These are phyloP conservation scores for Lentinula edodes DNA, from an alignment of 768 basidiomycete species.

Conservation along the genomic window DNA sequence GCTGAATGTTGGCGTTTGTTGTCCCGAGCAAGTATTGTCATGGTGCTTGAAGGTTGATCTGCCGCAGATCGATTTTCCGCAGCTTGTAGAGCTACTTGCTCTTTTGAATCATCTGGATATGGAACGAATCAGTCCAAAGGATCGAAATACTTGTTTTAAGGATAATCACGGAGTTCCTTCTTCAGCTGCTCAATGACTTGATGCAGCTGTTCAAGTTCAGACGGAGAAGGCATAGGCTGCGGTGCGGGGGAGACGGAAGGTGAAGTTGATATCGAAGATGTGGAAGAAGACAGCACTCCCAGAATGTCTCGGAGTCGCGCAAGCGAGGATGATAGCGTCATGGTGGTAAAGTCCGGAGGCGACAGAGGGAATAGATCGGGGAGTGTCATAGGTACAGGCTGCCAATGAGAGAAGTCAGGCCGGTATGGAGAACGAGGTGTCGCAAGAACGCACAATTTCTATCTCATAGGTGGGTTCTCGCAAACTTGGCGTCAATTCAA, in stretches of 20 bases:
- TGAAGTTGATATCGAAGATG: constrained; percentile 13
- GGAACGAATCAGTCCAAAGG: constrained; percentile 8
- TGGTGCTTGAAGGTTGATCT: constrained; percentile 34
- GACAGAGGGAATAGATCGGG: constrained; percentile 50
- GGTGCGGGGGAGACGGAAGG: constrained; percentile 12
- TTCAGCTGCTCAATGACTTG: constrained; percentile 43
- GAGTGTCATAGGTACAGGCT: constrained; percentile 27
- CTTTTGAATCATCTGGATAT: constrained; percentile 39
- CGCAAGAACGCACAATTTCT: constrained; percentile 39
- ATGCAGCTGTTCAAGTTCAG: constrained; percentile 47
- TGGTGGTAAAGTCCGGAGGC: constrained; percentile 42
- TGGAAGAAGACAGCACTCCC: constrained; percentile 21
- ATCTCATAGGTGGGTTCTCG: constrained; percentile 29
- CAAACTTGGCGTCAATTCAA: constrained; percentile 30
- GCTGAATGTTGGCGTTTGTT: constrained; percentile 51
- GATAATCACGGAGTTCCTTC: constrained; percentile 50
- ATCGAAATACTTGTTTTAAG: background rate
- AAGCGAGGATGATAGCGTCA: constrained; percentile 42
- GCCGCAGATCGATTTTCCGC: constrained; percentile 46
- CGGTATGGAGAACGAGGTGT: background rate
- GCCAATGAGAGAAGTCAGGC: constrained; percentile 7
- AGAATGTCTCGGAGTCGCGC: constrained; percentile 32
- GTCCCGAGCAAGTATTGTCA: constrained; percentile 42
- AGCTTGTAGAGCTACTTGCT: constrained; percentile 35
- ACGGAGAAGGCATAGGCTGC: constrained; percentile 21